Evolutionary conservation across 2,329 filamentous ascomycete genomes (phyloP), one percentile per base, ranked within the genome.

Genomic region (Amesomyces nigricolor): DNA sequence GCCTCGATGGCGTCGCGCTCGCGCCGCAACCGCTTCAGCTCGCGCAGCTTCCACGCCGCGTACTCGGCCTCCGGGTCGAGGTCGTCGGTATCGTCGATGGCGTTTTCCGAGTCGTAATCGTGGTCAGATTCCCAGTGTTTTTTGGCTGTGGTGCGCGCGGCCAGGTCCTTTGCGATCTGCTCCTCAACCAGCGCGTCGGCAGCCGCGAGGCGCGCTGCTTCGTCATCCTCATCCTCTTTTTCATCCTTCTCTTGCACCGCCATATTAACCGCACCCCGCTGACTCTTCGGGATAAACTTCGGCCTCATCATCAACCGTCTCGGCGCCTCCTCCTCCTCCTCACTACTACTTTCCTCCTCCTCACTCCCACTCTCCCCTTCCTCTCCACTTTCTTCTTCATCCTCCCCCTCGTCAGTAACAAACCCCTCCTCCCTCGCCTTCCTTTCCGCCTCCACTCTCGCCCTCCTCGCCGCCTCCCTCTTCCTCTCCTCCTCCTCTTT

Each of bases 11-110:
- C 84, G 64, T 91, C 85, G 26, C 94, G 85, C 64, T 94, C 88
- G 49, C 94, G 84, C 73, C 92, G 91, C 62, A 97, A 83, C 8
- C 94, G 87, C 70, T 86, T 87, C 42, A 99, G 78, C 73, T 99
- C 94, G 47, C 94, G 86, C 48, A 99, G 78, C 68, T 92, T 94
- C 92, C 94, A 99, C 0, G 91, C 91, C 6, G 91, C 91, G 60
- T 87, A 82, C 71, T 99, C 94, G 7, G 89, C 91, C 60, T 88
- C 91, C 0, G 89, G 88, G 69, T 97, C 91, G 3, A 91, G 65
- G 37, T 84, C 89, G 68, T 99, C 94, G 2, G 86, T 89, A 65
- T 96, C 94, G 70, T 97, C 90, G 17, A 97, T 86, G 47, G 89
- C 88, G 35, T 85, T 83, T 56, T 83, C 82, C 26, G 82, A 83